Evolutionary conservation across 768 basidiomycete species (phyloP), one percentile per base, ranked within the genome.

Genomic region (Rhizopogon vinicolor): DNA sequence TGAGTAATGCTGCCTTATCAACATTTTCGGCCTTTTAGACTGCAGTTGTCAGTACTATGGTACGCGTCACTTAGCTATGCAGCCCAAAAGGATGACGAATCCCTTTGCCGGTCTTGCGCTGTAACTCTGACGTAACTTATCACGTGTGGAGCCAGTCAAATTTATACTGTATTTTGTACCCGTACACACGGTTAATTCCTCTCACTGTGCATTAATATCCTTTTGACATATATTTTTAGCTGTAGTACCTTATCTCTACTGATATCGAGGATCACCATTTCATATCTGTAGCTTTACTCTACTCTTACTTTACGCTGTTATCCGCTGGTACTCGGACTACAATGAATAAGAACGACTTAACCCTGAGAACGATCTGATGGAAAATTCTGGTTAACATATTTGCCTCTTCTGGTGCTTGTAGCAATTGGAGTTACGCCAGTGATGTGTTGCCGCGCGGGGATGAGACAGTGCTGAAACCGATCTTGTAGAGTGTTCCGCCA

Each of bases 21-120:
- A n/a, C n/a, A n/a, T n/a, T n/a, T n/a, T n/a, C n/a, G n/a, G n/a
- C n/a, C n/a, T n/a, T n/a, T n/a, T n/a, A n/a, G n/a, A n/a, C n/a
- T n/a, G n/a, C n/a, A n/a, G n/a, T n/a, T n/a, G n/a, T n/a, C n/a
- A n/a, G n/a, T n/a, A n/a, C n/a, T n/a, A n/a, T n/a, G n/a, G n/a
- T n/a, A n/a, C n/a, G n/a, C n/a, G n/a, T n/a, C n/a, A n/a, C n/a
- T n/a, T n/a, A n/a, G n/a, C 71, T 12, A 54, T 59, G 3, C 66
- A 62, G 60, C 63, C 69, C 57, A 79, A 77, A 72, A 79, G 78
- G 61, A 72, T 74, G 58, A 78, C 78, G 53, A 84, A 85, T 67
- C 82, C 84, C 2, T 84, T 84, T 58, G 50, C 64, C 7, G 69
- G 64, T 12, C 46, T 69, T 51, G 74, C 74, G 3, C 40, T 74